Evolutionary conservation across 306 rosid species (phyloP), one percentile per base, ranked within the genome.

Genomic region (Spatholobus suberectus): DNA sequence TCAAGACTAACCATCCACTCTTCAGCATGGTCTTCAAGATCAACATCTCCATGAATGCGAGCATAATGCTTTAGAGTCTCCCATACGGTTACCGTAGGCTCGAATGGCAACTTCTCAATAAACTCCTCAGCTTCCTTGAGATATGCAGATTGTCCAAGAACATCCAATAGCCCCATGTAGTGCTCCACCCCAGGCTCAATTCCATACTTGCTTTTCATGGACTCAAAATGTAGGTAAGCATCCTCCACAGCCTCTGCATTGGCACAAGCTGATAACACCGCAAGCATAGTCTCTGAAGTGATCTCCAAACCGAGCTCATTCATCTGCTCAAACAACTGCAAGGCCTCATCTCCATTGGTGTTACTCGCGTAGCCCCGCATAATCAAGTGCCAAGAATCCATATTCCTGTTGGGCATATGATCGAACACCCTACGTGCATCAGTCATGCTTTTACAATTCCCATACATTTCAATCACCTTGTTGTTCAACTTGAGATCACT

Each of bases 401-500:
- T 85, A 68, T 76, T 85, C 81, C 89, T 84, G 5, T 89, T 91
- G 5, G 92, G 87, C 94, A 95, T 86, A 83, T 93, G 95, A 86
- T 95, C 97, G 44, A 94, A 94, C 90, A 95, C 97, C 51, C 98
- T 90, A 12, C 89, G 90, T 17, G 97, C 94, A 89, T 89, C 97
- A 47, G 86, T 89, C 97, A 89, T 90, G 80, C 94, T 91, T 32
- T 83, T 92, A 74, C 98, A 94, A 57, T 85, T 92, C 35, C 88
- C 93, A 78, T 87, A 90, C 98, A 94, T 91, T 46, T 88, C 95
- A 63, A 94, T 82, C 70, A 93, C 97, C 87, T 89, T 88, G 83
- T 89, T 85, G 52, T 73, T 92, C 88, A 91, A 73, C 62, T 76
- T 81, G 41, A 66, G 81, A 62, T 93, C 96, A 67, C 92, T 81